Evolutionary conservation across 164 flowering plant species (phyloP), one percentile per base, ranked within the genome.

Genomic region (Stephania yunnanensis): DNA sequence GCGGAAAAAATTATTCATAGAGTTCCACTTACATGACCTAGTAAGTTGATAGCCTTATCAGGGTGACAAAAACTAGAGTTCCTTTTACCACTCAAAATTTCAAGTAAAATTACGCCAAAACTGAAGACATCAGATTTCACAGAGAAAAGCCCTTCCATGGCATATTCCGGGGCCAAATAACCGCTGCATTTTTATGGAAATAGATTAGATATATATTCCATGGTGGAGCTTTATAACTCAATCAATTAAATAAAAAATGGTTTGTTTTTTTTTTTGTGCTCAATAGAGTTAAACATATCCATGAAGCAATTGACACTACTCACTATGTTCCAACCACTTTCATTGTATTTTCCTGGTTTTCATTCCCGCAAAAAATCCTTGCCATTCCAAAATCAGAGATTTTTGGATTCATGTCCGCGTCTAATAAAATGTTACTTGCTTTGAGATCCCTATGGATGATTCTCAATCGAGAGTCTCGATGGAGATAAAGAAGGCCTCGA

Each of bases 401-500:
- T 53, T 75, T 75, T 4, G 77, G 77, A 50, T 75, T 75, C 77
- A 75, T 69, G 15, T 69, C 52, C 17, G 9, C 36, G 13, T 75
- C 77, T 69, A 75, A 36, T 8, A 75, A 36, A 69, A 75, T 58
- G 44, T 75, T 75, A 29, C 77, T 75, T 13, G 72, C 48, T 69
- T 75, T 75, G 12, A 75, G 65, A 55, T 75, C 72, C 66, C 77
- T 75, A 58, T 75, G 77, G 50, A 75, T 75, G 20, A 75, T 75
- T 69, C 73, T 69, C 53, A 75, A 58, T 53, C 77, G 20, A n/a
- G 77, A 75, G 53, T 75, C 77, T 44, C 48, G 77, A 55, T 75
- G 77, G 61, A 75, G 77, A 75, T 69, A 75, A 55, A 75, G 77
- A 53, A 75, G 77, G 42, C 77, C 77, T 69, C 77, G 50, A 53